Base-by-base conservation (phyloP, 2,329 filamentous ascomycete species). In the Neurospora crassa region DNA sequence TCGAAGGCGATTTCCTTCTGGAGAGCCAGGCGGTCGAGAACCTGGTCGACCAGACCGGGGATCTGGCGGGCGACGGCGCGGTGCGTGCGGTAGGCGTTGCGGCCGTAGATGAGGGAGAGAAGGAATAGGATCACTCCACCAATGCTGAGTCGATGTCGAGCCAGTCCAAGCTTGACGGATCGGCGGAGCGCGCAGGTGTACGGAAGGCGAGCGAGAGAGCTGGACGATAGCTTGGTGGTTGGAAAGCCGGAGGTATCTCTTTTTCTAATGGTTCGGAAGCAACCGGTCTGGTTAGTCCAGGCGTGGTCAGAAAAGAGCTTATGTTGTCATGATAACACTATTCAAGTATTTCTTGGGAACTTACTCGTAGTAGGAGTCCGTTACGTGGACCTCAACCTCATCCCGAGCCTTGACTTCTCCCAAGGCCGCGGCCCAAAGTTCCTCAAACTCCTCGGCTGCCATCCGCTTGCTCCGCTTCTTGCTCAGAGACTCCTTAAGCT, bases 161-260 rank as follows among this genome's bases (percentile, higher is more conserved):
- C 92, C 91, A 96, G 78, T 81, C 91, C 88, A 87, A 91, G 88
- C 83, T 91, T 86, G 88, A 94, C 82, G 82, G 90, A 92, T 84
- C 92, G 87, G 81, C 88, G 88, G 90, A 93, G 77, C 82, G 92
- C 88, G 83, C 93, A 97, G 84, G 84, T 80, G 91, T 97, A 86
- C 84, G 94, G 88, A 91, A 98, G 87, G 82, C 91, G 88, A 87
- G 94, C 92, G 90, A 97, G 92, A 86, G 93, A 96, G 85, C 88
- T 91, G 83, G 92, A 95, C 82, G 89, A 88, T 86, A 97, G 88
- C 81, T 84, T 84, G 85, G 85, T 83, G 81, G 80, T 80, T 84
- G 85, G 78, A 89, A 89, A 82, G 86, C 84, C 81, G 83, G 82
- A 83, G 87, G 87, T 85, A 88, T 83, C 81, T 85, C 84, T 81